Conservation (phyloP, 23 red algal species). For the Gracilaria domingensis region DNA sequence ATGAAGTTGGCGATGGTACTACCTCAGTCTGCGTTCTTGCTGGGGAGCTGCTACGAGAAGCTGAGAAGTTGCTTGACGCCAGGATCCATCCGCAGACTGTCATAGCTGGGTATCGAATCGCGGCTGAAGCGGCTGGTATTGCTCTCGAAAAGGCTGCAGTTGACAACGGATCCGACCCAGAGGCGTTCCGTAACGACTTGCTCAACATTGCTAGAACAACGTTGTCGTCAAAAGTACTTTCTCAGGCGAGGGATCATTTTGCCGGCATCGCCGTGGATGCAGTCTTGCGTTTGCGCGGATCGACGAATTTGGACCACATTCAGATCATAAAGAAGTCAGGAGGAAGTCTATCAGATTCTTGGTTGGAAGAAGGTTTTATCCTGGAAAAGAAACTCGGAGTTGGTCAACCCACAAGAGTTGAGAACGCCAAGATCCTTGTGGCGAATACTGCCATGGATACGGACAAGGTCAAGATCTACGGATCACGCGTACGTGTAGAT, state of each 20-base stretch:
- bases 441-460: slow-evolving; percentile 99
- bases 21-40: slow-evolving; percentile 98
- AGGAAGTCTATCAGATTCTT: slow-evolving; percentile 91
- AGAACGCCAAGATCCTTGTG: slow-evolving; percentile 97
- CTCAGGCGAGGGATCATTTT: slow-evolving; percentile 95
- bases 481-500: slow-evolving; percentile 93
- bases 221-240: slow-evolving; percentile 92
- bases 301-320: slow-evolving; percentile 97
- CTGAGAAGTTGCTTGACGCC: slow-evolving; percentile 95
- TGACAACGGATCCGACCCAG: slow-evolving; percentile 69
- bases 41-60: slow-evolving; percentile 95
- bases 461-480: slow-evolving; percentile 99
- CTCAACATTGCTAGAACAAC: slow-evolving; percentile 93
- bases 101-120: slow-evolving; percentile 84
- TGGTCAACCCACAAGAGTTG: slow-evolving; percentile 89
- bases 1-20: slow-evolving; percentile 98
- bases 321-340: slow-evolving; percentile 98
- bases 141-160: slow-evolving; percentile 82
- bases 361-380: slow-evolving; percentile 96
- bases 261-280: slow-evolving; percentile 93
- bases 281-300: slow-evolving; percentile 92
- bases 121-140: slow-evolving; percentile 65
- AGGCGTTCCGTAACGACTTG: slow-evolving; percentile 76
- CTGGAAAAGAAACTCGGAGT: slow-evolving; percentile 98
- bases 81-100: slow-evolving; percentile 93